Evolutionary conservation across 805 yeast species (phyloP).

Genomic region (Cyberlindnera bimundalis): DNA sequence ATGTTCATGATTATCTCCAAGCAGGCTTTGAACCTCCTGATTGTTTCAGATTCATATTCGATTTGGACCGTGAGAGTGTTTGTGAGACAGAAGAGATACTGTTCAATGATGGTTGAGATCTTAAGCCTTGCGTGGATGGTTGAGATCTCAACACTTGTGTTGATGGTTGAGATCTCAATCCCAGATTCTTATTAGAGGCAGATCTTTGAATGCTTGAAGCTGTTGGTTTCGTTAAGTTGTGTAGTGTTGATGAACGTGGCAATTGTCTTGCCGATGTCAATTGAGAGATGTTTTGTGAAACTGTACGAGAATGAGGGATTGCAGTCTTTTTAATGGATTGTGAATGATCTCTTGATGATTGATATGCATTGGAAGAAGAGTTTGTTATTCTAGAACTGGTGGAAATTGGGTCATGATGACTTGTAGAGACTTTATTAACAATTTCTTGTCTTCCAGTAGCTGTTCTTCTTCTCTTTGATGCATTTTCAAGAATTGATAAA

Average conservation of each 20-base stretch:
- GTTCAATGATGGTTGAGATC: constrained; percentile 1
- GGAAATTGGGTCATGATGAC: too few species aligned
- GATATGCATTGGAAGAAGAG: constrained; percentile 11
- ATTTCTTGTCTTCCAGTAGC: constrained; percentile 18
- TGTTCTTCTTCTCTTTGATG: constrained; percentile 26
- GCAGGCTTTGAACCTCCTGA: constrained; percentile 15
- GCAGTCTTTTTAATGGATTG: constrained; percentile 7
- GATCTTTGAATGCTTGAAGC: constrained; percentile 23
- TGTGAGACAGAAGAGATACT: neutral
- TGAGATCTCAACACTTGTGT: constrained; percentile 9
- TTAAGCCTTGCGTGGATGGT: neutral
- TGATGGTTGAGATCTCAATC: too few species aligned
- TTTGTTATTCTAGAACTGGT: constrained; percentile 8
- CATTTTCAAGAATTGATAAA: constrained; percentile 15
- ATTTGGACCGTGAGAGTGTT: constrained; percentile 8
- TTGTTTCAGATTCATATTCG: constrained; percentile 11
- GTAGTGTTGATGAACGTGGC: constrained; percentile 21
- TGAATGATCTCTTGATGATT: constrained; percentile 8
- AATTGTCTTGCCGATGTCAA: constrained; percentile 15
- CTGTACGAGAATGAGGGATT: constrained; percentile 12
- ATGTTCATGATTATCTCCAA: constrained; percentile 21
- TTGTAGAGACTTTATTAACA: neutral
- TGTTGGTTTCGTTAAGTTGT: constrained; percentile 23
- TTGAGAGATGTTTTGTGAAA: constrained; percentile 13
- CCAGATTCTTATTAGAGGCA: constrained; percentile 15